Conservation (phyloP, 805 yeast genomes). For the Candida xyloterini region DNA sequence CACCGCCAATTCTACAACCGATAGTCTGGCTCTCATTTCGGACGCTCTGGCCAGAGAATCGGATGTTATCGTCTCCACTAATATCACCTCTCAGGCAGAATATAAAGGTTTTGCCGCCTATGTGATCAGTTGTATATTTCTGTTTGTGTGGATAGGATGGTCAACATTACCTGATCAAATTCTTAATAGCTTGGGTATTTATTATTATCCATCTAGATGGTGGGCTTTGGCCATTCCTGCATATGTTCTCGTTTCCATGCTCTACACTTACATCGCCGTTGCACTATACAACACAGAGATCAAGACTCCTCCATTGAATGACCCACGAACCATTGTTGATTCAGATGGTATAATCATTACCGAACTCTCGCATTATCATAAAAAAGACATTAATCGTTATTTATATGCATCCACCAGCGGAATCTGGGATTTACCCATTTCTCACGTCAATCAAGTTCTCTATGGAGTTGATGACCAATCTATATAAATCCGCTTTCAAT, state of each 20-base stretch:
- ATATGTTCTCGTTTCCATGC: slow-evolving; percentile 64
- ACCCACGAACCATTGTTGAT: slow-evolving; percentile 66
- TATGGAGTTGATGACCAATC: slow-evolving; percentile 34
- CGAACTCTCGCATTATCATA: slow-evolving; percentile 16
- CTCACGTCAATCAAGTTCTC: slow-evolving; percentile 62
- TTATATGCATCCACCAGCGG: slow-evolving; percentile 70
- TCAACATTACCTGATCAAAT: slow-evolving; percentile 62
- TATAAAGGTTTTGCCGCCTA: slow-evolving; percentile 86
- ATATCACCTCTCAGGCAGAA: slow-evolving; percentile 60
- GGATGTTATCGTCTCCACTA: slow-evolving; percentile 60
- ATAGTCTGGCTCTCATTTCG: slow-evolving; percentile 27
- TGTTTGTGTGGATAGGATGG: slow-evolving; percentile 67
- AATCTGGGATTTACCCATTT: slow-evolving; percentile 80
- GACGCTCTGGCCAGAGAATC: slow-evolving; percentile 63
- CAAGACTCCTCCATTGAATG: slow-evolving; percentile 57
- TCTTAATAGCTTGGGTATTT: slow-evolving; percentile 51
- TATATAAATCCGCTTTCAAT: slow-evolving; percentile 5
- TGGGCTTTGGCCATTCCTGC: slow-evolving; percentile 86
- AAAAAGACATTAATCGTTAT: slow-evolving; percentile 33
- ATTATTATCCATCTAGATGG: slow-evolving; percentile 83
- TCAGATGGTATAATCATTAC: slow-evolving; percentile 42
- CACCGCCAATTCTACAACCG: slow-evolving; percentile 15
- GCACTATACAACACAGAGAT: slow-evolving; percentile 75
- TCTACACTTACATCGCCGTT: slow-evolving; percentile 67
- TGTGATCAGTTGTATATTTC: slow-evolving; percentile 57